These are phyloP conservation scores for Penicillium capsulatum DNA, from an alignment of 2,329 filamentous ascomycete species.

Conservation along the genomic window DNA sequence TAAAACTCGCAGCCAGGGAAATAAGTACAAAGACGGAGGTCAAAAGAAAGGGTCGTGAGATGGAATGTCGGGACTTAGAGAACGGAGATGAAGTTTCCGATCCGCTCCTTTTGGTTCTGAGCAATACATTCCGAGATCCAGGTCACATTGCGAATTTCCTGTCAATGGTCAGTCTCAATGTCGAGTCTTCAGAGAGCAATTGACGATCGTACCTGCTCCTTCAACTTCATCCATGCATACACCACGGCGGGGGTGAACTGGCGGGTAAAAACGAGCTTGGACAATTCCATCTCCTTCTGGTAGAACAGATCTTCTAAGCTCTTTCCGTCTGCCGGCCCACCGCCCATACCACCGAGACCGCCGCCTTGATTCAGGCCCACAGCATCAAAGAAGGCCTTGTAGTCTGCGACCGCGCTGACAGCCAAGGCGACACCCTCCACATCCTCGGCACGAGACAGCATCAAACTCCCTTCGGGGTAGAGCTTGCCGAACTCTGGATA, in stretches of 20 bases:
- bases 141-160: slow-evolving; percentile 99
- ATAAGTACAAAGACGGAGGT: slow-evolving; percentile 17
- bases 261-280: slow-evolving; percentile 88
- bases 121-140: slow-evolving; percentile 99
- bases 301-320: slow-evolving; percentile 98
- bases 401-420: slow-evolving; percentile 88
- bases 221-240: slow-evolving; percentile 95
- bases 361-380: slow-evolving; percentile 73
- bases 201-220: slow-evolving; percentile 73
- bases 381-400: slow-evolving; percentile 93
- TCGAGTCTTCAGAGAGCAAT: not conserved
- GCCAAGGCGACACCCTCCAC: slow-evolving; percentile 89
- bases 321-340: slow-evolving; percentile 68
- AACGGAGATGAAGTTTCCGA: slow-evolving; percentile 97
- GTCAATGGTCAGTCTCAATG: slow-evolving; percentile 21
- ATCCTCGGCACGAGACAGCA: slow-evolving; percentile 93
- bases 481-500: slow-evolving; percentile 89
- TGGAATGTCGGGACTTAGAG: slow-evolving; percentile 58
- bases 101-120: slow-evolving; percentile 98
- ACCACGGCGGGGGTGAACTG: slow-evolving; percentile 95
- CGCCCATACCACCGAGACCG: slow-evolving; percentile 71
- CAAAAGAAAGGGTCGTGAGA: slow-evolving; percentile 12
- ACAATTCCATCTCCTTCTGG: slow-evolving; percentile 98
- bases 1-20: slow-evolving; percentile 16
- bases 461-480: slow-evolving; percentile 88